These are phyloP conservation scores for Elymus sibiricus DNA, from an alignment of 176 grass and related monocot species.

Conservation along the genomic window DNA sequence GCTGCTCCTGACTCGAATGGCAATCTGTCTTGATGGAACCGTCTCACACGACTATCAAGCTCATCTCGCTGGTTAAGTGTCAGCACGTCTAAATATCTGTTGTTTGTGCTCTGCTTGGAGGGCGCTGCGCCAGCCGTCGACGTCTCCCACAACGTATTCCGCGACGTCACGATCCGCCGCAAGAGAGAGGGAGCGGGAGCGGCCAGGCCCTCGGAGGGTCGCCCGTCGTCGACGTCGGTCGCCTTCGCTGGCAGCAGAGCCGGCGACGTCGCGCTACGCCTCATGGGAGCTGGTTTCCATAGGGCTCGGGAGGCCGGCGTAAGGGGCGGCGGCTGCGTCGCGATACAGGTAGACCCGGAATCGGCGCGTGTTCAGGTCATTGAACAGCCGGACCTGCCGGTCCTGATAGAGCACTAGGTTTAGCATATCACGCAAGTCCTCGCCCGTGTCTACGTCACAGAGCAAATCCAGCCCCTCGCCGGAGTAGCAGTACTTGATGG, in stretches of 20 bases:
- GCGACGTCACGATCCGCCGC: background rate
- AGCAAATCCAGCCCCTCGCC: background rate
- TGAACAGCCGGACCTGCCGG: background rate
- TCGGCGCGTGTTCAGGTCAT: background rate
- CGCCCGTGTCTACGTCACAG: background rate
- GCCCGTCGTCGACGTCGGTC: background rate
- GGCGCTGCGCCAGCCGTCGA: background rate
- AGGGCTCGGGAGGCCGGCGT: background rate
- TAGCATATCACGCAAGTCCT: background rate
- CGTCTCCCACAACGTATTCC: background rate
- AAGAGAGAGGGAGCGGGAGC: background rate
- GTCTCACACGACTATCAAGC: conserved; percentile 68
- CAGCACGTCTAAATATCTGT: conserved; percentile 71
- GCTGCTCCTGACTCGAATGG: too few species aligned
- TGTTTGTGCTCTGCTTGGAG: conserved; percentile 57
- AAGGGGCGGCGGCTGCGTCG: too few species aligned
- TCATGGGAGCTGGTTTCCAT: background rate
- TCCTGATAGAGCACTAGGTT: background rate
- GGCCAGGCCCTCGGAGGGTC: background rate
- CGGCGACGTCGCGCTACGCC: background rate
- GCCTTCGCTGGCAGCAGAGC: too few species aligned
- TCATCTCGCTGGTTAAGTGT: conserved; percentile 54
- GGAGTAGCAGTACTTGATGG: background rate
- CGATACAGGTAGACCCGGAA: background rate
- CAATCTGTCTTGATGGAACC: conserved; percentile 32